Base-by-base conservation (phyloP, 2,329 filamentous ascomycete species). In the Nemania sp. region DNA sequence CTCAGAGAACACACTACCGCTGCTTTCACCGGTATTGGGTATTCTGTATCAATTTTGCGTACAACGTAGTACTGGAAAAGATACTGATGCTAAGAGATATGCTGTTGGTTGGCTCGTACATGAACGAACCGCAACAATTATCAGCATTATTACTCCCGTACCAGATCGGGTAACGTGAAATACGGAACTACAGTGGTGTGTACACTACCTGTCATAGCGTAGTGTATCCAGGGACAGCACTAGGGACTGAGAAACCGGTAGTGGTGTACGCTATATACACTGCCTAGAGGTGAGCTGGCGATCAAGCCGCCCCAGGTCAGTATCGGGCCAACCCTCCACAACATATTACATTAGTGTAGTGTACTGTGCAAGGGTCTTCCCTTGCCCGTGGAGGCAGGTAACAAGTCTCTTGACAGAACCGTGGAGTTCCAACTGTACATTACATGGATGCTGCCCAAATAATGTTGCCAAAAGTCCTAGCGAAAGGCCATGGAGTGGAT, bases 251-350 rank as follows among this genome's bases (percentile, higher is more conserved):
- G n/a, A n/a, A n/a, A n/a, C n/a, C n/a, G n/a, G n/a, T n/a, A n/a
- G n/a, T n/a, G n/a, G n/a, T n/a, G n/a, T n/a, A n/a, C n/a, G n/a
- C n/a, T n/a, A n/a, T n/a, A n/a, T n/a, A n/a, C n/a, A n/a, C n/a
- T n/a, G n/a, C n/a, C n/a, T 30, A 41, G 37, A 54, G 55, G 49
- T 53, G 52, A 42, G 61, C 64, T 58, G 64, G 61, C 63, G 64
- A 66, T 61, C 63, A 64, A 66, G 57, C 60, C 49, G 30, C 52
- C 46, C 45, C 33, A 45, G 49, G 54, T n/a, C n/a, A n/a, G n/a
- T n/a, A 56, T 56, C 33, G 54, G 39, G 23, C 52, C 14, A 24
- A 28, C 5, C 22, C 37, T 24, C 34, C 26, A 31, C 24, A 20
- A 37, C 24, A n/a, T n/a, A n/a, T n/a, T 26, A 33, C 28, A 34